Evolutionary conservation across 345 rosid species (phyloP), one percentile per base, ranked within the genome.

Genomic region (Trapa bicornis): DNA sequence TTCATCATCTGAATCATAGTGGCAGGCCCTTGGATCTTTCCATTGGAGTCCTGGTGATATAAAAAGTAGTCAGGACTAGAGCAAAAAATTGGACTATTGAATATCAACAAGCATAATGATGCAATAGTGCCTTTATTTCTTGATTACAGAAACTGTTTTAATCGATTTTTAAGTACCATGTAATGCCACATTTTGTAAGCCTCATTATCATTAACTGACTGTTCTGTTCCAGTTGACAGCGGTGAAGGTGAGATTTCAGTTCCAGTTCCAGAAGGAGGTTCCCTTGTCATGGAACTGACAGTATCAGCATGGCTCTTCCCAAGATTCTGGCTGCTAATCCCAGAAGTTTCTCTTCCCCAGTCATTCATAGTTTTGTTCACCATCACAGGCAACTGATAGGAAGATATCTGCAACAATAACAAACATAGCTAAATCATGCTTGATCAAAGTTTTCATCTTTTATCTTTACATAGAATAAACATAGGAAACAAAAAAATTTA

Each of bases 11-110:
- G 85, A 71, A 65, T 66, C 87, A 91, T 71, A 61, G 87, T 37
- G 78, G 89, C 91, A 39, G 99, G 97, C 54, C 99, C 99, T 68
- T 89, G 97, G 76, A 76, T 68, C 73, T 81, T 89, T 69, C 89
- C 90, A 65, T 65, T 70, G 54, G 96, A 93, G 71, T 94, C 99
- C 81, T 81, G 63, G 4, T 29, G 11, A 56, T 56, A 12, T 4
- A 17, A 6, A 56, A 52, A 52, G 6, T 3, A 57, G 61, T 22
- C 61, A 57, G 29, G 14, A 47, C 3, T 47, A 16, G 29, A 7
- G 36, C 29, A 33, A 29, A n/a, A 29, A 2, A 4, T 22, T 57
- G 1, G 22, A 22, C 8, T 57, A 22, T 12, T 57, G 37, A 57
- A 7, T 1, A 56, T 56, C 35, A 56, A 56, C 29, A n/a, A n/a